phyloP scores from a whole-genome alignment of 2,329 filamentous ascomycete species.

The Phaeophleospora eucalypticola region DNA sequence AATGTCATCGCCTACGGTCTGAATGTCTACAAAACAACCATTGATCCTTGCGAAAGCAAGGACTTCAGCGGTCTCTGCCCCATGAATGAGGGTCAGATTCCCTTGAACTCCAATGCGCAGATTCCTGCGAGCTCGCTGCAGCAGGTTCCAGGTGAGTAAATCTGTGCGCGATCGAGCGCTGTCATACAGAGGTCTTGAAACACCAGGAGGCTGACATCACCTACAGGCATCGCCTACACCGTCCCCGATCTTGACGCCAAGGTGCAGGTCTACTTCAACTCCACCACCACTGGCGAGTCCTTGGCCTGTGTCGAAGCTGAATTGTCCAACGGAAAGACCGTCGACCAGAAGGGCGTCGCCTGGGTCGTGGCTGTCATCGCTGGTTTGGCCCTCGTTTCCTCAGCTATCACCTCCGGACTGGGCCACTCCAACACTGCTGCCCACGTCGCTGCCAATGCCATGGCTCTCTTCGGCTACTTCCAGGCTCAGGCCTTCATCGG shows the following conservation, averaged over 20 bases:
- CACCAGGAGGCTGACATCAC: background rate
- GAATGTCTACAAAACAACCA: slow-evolving; percentile 59
- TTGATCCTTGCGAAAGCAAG: slow-evolving; percentile 71
- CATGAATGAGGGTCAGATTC: slow-evolving; percentile 80
- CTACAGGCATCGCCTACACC: slow-evolving; percentile 70
- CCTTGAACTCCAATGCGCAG: slow-evolving; percentile 66
- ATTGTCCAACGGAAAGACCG: slow-evolving; percentile 87
- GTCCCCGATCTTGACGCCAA: slow-evolving; percentile 88
- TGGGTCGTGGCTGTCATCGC: slow-evolving; percentile 88
- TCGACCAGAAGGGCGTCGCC: slow-evolving; percentile 81
- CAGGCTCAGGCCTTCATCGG: slow-evolving; percentile 90
- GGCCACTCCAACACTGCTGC: slow-evolving; percentile 92
- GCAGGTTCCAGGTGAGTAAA: slow-evolving; percentile 60
- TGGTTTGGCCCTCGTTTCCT: slow-evolving; percentile 75
- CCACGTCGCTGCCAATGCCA: slow-evolving; percentile 86
- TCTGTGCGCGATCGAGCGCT: background rate
- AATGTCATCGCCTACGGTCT: slow-evolving; percentile 79
- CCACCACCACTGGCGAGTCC: slow-evolving; percentile 57
- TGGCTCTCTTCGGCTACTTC: slow-evolving; percentile 93
- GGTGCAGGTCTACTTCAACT: slow-evolving; percentile 76
- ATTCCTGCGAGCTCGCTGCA: slow-evolving; percentile 56
- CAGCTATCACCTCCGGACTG: slow-evolving; percentile 81
- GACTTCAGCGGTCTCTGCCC: slow-evolving; percentile 75
- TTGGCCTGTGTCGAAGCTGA: slow-evolving; percentile 84
- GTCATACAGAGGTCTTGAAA: background rate